Base-by-base conservation (phyloP, 331 rosid species). In the Phaseolus coccineus region DNA sequence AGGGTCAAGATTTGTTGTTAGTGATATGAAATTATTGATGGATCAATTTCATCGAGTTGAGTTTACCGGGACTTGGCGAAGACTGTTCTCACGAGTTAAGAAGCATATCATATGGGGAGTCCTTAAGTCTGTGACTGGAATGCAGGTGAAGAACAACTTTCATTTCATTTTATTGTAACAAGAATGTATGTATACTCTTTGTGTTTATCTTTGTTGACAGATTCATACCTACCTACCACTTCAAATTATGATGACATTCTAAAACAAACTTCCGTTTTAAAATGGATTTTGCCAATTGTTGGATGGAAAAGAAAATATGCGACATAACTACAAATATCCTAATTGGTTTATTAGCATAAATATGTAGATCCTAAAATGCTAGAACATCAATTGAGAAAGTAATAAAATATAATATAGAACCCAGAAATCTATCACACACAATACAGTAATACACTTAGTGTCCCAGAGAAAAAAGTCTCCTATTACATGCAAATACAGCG, bases 31-130 rank as follows among this genome's bases (percentile, higher is more conserved):
- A 84, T 83, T 96, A 88, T 80, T 93, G 66, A 90, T 96, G 99
- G 99, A 96, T 88, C 90, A 95, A 74, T 93, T 96, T 89, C 95
- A 90, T n/a, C 98, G 98, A 25, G 89, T 85, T 12, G 95, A 93
- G 73, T 96, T 93, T 82, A 88, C 88, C 15, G 99, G 98, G 77
- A 93, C 91, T 74, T 96, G 99, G 99, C 89, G 88, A 67, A 88
- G 88, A 85, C 91, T 96, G 33, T 90, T 91, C 87, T 93, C 99
- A 3, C 97, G 98, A 79, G 98, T 96, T 42, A 96, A 93, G 87
- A 96, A 96, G 85, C 99, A 96, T 68, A 89, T 96, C 82, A 96
- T 96, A 58, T 96, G 99, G 99, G 98, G 99, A 82, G 98, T 96
- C 82, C 78, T 96, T 8, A 96, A 96, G 82, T 96, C 99, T 61